Conservation (phyloP, 345 rosid genomes). For the Heritiera fomes region DNA sequence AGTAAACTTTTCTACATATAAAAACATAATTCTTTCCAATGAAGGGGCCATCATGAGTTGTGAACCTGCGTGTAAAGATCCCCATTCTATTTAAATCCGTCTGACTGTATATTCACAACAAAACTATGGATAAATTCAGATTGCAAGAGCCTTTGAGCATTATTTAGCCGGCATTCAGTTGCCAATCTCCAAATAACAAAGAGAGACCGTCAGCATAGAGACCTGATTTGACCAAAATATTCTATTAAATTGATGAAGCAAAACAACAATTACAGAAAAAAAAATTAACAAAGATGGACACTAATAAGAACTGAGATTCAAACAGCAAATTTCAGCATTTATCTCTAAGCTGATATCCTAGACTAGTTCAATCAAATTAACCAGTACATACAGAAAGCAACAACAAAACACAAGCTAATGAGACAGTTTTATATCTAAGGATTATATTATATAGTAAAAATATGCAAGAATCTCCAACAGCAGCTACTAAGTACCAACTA, state of each 20-base stretch:
- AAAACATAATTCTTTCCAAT: not conserved
- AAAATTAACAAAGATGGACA: not conserved
- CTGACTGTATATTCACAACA: slow-evolving; percentile 27
- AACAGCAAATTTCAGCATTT: not conserved
- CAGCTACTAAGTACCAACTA: slow-evolving; percentile 20
- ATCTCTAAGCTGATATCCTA: not conserved
- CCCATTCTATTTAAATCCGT: slow-evolving; percentile 54
- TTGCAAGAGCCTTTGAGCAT: slow-evolving; percentile 28
- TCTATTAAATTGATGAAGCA: slow-evolving; percentile 8
- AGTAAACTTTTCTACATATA: not conserved
- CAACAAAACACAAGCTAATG: slow-evolving; percentile 6
- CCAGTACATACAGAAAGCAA: not conserved
- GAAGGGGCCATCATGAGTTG: slow-evolving; percentile 25
- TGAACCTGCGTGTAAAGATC: slow-evolving; percentile 61
- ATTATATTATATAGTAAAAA: not conserved
- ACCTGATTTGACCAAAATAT: slow-evolving; percentile 23
- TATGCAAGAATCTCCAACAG: not conserved
- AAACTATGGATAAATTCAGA: slow-evolving; percentile 22
- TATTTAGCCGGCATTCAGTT: slow-evolving; percentile 16
- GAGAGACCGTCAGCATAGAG: slow-evolving; percentile 19
- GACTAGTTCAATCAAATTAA: slow-evolving; percentile 10
- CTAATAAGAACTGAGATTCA: not conserved
- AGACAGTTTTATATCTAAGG: not conserved
- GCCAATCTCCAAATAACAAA: slow-evolving; percentile 24
- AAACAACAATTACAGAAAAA: slow-evolving; percentile 5